A percentile compares a stretch with the other conserved stretches of the same genome.
Evolutionary conservation across 2,329 filamentous ascomycete species (phyloP).

Genomic region (Macrophomina phaseolina): DNA sequence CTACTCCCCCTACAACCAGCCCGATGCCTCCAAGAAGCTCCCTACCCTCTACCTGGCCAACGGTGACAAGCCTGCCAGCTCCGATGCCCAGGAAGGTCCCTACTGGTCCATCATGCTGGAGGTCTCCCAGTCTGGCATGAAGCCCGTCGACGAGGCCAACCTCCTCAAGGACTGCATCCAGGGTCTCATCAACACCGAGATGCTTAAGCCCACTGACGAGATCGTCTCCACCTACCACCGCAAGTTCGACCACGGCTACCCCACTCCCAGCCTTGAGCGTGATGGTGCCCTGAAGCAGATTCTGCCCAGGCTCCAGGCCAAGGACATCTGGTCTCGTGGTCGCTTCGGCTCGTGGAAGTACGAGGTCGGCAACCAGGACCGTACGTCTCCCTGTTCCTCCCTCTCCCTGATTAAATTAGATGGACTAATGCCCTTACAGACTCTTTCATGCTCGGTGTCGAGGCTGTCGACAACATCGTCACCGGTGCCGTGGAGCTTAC

Average conservation of each 20-base stretch:
- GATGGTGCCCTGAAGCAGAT: slow-evolving; percentile 93
- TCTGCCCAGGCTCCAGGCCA: slow-evolving; percentile 86
- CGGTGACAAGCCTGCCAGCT: slow-evolving; percentile 77
- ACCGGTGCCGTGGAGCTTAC: slow-evolving; percentile 90
- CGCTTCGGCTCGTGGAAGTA: slow-evolving; percentile 99
- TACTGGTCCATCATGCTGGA: slow-evolving; percentile 99
- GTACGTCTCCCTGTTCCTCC: not conserved
- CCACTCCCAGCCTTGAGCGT: slow-evolving; percentile 91
- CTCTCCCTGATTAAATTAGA: not conserved
- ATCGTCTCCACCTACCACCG: slow-evolving; percentile 99
- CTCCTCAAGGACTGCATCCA: slow-evolving; percentile 90
- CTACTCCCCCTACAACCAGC: slow-evolving; percentile 99
- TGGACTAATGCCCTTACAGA: slow-evolving; percentile 44
- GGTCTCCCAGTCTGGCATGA: slow-evolving; percentile 93
- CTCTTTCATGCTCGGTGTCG: slow-evolving; percentile 95
- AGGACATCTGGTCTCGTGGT: slow-evolving; percentile 93
- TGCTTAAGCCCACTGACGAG: slow-evolving; percentile 89
- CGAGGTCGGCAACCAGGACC: slow-evolving; percentile 63
- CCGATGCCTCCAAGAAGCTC: slow-evolving; percentile 79
- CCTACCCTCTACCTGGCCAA: slow-evolving; percentile 85
- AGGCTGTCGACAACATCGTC: slow-evolving; percentile 88
- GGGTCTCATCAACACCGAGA: slow-evolving; percentile 96
- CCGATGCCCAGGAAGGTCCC: slow-evolving; percentile 80
- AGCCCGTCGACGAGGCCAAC: slow-evolving; percentile 87
- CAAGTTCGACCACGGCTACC: slow-evolving; percentile 97